phyloP scores from a whole-genome alignment of 2,329 filamentous ascomycete species.

The Stagonosporopsis chrysanthemi region DNA sequence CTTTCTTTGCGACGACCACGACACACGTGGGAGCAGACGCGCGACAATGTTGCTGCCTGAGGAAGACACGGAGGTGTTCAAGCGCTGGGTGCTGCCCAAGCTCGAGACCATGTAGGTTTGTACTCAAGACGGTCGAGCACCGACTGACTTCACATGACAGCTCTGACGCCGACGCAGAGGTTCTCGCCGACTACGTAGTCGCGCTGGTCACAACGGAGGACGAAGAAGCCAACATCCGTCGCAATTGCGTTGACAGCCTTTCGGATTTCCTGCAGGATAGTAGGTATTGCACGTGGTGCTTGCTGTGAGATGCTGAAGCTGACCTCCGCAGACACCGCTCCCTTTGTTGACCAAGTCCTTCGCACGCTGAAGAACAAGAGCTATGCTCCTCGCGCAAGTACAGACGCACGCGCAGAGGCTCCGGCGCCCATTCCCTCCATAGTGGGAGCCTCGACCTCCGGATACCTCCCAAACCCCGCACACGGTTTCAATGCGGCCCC shows the following conservation, averaged over 20 bases:
- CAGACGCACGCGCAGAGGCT: conserved; percentile 27
- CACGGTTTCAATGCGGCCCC: conserved; percentile 31
- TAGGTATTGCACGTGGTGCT: conserved; percentile 42
- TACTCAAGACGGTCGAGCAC: neutral
- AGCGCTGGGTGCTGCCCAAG: conserved; percentile 79
- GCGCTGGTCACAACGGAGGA: conserved; percentile 73
- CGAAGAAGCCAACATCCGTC: conserved; percentile 67
- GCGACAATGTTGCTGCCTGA: conserved; percentile 63
- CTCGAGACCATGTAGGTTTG: conserved; percentile 74
- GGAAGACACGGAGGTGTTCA: conserved; percentile 65
- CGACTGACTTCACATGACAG: conserved; percentile 51
- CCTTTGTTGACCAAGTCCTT: conserved; percentile 77
- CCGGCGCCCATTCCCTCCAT: conserved; percentile 34
- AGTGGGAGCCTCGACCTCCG: conserved; percentile 29
- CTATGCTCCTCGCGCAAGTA: conserved; percentile 47
- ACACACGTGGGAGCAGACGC: neutral
- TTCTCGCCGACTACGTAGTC: conserved; percentile 85
- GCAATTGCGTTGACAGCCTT: conserved; percentile 74
- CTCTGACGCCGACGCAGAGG: conserved; percentile 80
- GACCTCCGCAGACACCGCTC: conserved; percentile 58
- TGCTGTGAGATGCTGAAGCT: conserved; percentile 9
- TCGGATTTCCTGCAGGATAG: conserved; percentile 77
- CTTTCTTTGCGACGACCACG: neutral
- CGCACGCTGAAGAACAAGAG: conserved; percentile 66
- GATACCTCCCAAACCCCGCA: conserved; percentile 28